Evolutionary conservation across 352 stramenopile genomes (phyloP).

Genomic region (Pythium dissotocum): DNA sequence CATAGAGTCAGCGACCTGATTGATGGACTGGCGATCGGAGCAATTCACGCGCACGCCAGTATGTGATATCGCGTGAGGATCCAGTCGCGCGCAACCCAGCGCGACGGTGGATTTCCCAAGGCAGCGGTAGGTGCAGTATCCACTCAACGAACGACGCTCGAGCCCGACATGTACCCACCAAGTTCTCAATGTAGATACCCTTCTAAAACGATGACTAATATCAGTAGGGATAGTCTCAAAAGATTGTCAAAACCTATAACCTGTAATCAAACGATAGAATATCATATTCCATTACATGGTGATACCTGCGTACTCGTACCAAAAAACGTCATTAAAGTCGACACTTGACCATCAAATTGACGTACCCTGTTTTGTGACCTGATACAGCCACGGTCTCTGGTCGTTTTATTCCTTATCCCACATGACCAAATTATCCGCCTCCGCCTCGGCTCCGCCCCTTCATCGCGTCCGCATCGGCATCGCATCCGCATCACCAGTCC

Average conservation of each 20-base stretch:
- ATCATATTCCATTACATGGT: too few relatives aligned
- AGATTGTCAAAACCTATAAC: too few relatives aligned
- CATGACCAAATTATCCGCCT: constrained; percentile 5
- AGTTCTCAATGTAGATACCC: background rate
- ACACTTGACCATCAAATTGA: too few relatives aligned
- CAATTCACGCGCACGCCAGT: background rate
- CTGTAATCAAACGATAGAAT: too few relatives aligned
- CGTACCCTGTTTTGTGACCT: background rate
- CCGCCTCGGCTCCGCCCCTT: background rate
- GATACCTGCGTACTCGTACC: background rate
- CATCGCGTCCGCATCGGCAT: background rate
- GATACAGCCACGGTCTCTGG: background rate
- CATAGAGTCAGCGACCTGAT: background rate
- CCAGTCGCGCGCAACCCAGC: constrained; percentile 1
- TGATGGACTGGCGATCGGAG: too few relatives aligned
- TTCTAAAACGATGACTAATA: background rate
- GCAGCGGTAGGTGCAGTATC: background rate
- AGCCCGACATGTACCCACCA: background rate
- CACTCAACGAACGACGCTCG: background rate
- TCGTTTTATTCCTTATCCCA: constrained; percentile 1
- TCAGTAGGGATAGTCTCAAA: too few relatives aligned
- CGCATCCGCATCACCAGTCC: background rate
- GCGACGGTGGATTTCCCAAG: background rate
- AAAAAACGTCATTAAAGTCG: background rate
- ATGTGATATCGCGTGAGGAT: constrained; percentile 2